Base-by-base conservation (phyloP, 1,139 yeast genomes). In the Hansenula lynferdii region DNA sequence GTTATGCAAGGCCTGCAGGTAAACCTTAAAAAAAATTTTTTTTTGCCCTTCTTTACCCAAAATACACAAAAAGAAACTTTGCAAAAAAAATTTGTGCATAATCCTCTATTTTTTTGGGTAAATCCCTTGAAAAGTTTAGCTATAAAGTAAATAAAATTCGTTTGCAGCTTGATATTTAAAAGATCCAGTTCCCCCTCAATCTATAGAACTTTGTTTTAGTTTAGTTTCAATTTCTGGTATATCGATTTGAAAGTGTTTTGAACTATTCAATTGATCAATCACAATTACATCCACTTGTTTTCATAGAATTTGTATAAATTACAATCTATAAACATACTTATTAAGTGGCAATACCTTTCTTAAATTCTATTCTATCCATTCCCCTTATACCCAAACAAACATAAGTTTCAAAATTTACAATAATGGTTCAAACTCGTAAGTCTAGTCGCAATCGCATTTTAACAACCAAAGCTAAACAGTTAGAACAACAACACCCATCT, bases 381-480 rank as follows among this genome's bases (percentile, higher is more conserved):
- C n/a, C n/a, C n/a, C n/a, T n/a, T n/a, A n/a, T n/a, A n/a, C n/a
- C n/a, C 20, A 16, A 7, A 16, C 29, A 8, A 4, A 15, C 17
- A 7, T n/a, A 27, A 27, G 15, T 18, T 18, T 17, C 25, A 31
- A 21, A 20, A 31, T 6, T 14, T 10, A 27, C 20, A 12, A 42
- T 11, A 30, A 47, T 48, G 49, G 48, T 40, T 19, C 42, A 29
- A 36, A 50, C 49, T 46, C 57, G 57, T 51, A 53, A 51, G 57
- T 53, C 57, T 37, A 40, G 28, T 35, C 54, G 54, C 42, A 36
- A 41, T 28, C 52, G 49, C 40, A 36, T 35, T 37, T 36, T 40
- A 18, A 45, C 55, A 35, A 39, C 51, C 41, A 52, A 52, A 48
- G 56, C 56, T 50, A 52, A 52, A 49, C 56, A 51, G 43, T 33